These are phyloP conservation scores for Elaeagnus macrophylla DNA, from an alignment of 306 rosid genomes.

Conservation along the genomic window DNA sequence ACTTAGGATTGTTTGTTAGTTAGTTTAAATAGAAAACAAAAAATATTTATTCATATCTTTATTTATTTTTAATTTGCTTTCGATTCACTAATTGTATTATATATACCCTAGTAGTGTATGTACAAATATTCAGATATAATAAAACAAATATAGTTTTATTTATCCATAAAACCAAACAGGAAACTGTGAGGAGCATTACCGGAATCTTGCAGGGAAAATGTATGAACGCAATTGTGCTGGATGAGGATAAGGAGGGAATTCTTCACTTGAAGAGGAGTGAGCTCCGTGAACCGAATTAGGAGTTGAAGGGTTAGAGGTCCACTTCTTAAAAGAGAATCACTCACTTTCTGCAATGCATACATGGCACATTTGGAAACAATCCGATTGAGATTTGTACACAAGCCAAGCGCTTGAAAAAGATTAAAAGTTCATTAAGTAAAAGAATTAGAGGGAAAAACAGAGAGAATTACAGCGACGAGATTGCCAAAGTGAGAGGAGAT, in stretches of 20 bases:
- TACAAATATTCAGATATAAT: too few relatives aligned
- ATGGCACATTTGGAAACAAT: not conserved
- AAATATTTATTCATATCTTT: too few relatives aligned
- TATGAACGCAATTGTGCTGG: slow-evolving; percentile 84
- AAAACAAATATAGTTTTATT: not conserved
- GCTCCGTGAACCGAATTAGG: slow-evolving; percentile 49
- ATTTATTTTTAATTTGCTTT: too few relatives aligned
- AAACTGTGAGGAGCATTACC: slow-evolving; percentile 6
- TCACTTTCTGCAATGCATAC: slow-evolving; percentile 51
- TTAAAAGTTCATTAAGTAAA: not conserved
- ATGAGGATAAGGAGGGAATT: slow-evolving; percentile 74
- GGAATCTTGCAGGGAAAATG: slow-evolving; percentile 29
- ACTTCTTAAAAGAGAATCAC: slow-evolving; percentile 45
- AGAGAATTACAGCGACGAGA: slow-evolving; percentile 51
- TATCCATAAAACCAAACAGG: not conserved
- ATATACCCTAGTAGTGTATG: too few relatives aligned
- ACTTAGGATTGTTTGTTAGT: too few relatives aligned
- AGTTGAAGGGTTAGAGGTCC: slow-evolving; percentile 46
- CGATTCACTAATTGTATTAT: too few relatives aligned
- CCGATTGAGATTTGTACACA: not conserved
- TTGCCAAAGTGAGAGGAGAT: slow-evolving; percentile 76
- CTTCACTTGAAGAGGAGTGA: slow-evolving; percentile 50
- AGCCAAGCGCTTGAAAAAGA: not conserved
- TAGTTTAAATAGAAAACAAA: too few relatives aligned
- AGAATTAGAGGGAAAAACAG: slow-evolving; percentile 2